Percentiles rank a stretch among this genome's conserved stretches.
These are phyloP conservation scores for Kwoniella sp. DNA, from an alignment of 768 basidiomycete genomes.

Conservation along the genomic window DNA sequence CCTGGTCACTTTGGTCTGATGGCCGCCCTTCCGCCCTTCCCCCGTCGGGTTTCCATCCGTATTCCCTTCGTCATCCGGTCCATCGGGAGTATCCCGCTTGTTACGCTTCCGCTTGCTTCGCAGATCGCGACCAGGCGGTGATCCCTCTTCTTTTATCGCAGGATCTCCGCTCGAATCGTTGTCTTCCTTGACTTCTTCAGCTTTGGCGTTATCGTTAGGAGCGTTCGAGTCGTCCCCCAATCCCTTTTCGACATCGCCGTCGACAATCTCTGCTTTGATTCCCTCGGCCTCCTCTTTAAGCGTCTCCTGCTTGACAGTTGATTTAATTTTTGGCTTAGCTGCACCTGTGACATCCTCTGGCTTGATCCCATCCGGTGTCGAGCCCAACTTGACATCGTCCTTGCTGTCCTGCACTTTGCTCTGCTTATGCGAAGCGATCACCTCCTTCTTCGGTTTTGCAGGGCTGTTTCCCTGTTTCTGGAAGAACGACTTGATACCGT, in stretches of 20 bases:
- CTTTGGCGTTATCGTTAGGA: constrained; percentile 21
- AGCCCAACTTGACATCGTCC: constrained; percentile 6
- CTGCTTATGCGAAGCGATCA: background rate
- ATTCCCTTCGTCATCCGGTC: background rate
- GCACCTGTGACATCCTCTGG: background rate
- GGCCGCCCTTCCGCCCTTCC: constrained; percentile 22
- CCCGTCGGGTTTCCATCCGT: background rate
- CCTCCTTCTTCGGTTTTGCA: constrained; percentile 16
- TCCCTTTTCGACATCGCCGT: constrained; percentile 23
- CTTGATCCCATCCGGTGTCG: background rate
- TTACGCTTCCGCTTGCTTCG: background rate
- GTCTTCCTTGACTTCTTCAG: constrained; percentile 5
- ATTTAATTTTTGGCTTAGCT: background rate
- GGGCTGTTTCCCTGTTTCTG: constrained; percentile 36
- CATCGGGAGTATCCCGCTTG: background rate
- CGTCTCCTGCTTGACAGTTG: constrained; percentile 7
- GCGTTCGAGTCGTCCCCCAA: constrained; percentile 48
- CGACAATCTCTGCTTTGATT: constrained; percentile 13
- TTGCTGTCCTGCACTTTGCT: background rate
- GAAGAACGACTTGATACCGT: constrained; percentile 61
- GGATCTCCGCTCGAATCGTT: too few relatives aligned
- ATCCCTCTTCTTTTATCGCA: background rate
- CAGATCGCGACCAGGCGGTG: background rate
- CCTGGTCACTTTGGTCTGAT: constrained; percentile 35
- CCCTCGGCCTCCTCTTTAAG: constrained; percentile 23